Conservation (phyloP, 73 alveolate species). For the Paramecium tetraurelia region DNA sequence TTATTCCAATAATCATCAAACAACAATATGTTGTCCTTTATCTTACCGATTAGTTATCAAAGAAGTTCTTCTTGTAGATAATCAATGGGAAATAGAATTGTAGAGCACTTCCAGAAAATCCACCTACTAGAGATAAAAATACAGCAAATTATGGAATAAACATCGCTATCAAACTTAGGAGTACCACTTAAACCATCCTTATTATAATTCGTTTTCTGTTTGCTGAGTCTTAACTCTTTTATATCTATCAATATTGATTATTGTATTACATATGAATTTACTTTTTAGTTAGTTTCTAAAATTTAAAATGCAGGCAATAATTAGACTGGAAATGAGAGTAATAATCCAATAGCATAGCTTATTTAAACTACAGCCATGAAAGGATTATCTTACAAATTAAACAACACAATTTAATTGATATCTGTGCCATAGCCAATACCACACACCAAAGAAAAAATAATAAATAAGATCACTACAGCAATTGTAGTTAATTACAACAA, state of each 20-base stretch:
- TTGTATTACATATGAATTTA: neutral
- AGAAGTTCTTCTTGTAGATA: neutral
- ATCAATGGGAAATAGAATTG: conserved; percentile 39
- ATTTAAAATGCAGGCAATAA: conserved; percentile 50
- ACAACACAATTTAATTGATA: conserved; percentile 36
- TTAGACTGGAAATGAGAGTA: conserved; percentile 49
- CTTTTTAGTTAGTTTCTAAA: neutral
- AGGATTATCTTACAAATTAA: neutral
- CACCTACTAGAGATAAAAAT: conserved; percentile 49
- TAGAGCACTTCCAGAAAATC: conserved; percentile 47
- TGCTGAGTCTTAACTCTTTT: neutral
- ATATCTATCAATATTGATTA: neutral
- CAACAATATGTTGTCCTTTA: neutral
- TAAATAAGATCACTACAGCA: neutral
- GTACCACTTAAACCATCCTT: neutral
- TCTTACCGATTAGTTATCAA: neutral
- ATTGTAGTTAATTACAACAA: conserved; percentile 5
- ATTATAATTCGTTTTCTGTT: neutral
- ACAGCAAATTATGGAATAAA: conserved; percentile 54
- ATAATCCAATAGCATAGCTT: conserved; percentile 52
- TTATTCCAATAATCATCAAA: neutral
- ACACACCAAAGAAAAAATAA: conserved; percentile 39
- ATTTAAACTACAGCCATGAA: conserved; percentile 32
- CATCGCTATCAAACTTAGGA: conserved; percentile 23
- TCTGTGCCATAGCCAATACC: conserved; percentile 40